Conservation (phyloP, 148 eudicot genomes). For the Rhododendron griersonianum region DNA sequence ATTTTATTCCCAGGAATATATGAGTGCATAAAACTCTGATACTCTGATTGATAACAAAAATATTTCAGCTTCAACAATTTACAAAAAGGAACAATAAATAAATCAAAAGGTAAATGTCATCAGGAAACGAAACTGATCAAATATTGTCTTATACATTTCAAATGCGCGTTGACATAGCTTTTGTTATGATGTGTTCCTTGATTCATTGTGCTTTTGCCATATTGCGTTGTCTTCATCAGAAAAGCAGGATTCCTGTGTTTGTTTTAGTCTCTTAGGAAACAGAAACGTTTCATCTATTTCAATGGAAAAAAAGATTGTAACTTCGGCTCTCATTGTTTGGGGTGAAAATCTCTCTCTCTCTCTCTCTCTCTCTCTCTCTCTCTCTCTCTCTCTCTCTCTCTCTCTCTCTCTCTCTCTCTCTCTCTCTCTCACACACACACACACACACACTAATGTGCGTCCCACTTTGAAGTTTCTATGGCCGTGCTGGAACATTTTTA, state of each 20-base stretch:
- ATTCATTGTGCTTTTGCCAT: background rate
- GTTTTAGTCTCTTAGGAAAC: background rate
- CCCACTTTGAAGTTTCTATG: too few species aligned
- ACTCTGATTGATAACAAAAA: background rate
- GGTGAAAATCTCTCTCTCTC: too few species aligned
- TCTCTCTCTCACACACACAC: too few species aligned
- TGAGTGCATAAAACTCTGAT: background rate
- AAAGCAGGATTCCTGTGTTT: background rate
- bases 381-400: too few species aligned
- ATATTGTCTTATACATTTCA: background rate
- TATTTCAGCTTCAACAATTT: background rate
- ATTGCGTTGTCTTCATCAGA: background rate
- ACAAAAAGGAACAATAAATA: background rate
- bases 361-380: too few species aligned
- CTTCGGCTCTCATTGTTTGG: too few species aligned
- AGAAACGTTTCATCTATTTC: background rate
- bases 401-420: too few species aligned
- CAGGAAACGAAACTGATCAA: background rate
- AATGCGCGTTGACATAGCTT: background rate
- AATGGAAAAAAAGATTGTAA: background rate
- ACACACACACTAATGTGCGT: too few species aligned
- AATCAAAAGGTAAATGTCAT: background rate
- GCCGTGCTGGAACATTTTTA: too few species aligned
- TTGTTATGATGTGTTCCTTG: background rate
- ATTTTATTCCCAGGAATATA: background rate